Evolutionary conservation across 208 protist genomes (phyloP).

Genomic region (Leishmania tropica): DNA sequence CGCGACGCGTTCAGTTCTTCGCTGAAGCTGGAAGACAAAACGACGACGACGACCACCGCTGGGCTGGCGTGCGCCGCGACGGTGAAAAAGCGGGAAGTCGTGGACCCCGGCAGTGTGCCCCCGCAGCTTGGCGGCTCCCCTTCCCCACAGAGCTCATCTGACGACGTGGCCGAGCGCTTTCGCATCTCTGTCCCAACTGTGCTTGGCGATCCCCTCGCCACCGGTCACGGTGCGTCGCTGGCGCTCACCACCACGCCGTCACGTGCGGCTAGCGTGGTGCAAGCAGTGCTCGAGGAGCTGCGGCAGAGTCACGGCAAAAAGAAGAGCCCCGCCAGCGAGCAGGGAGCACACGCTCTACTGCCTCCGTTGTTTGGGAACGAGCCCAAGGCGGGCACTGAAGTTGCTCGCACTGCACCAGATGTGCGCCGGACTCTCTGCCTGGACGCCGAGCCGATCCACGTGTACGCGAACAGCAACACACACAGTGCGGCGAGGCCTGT

Average conservation of each 20-base stretch:
- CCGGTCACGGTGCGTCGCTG: background rate
- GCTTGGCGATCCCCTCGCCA: background rate
- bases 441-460: constrained; percentile 25
- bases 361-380: background rate
- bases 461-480: constrained; percentile 9
- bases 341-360: background rate
- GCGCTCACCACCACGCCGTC: background rate
- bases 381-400: background rate
- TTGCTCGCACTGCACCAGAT: background rate
- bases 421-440: constrained; percentile 22
- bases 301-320: constrained; percentile 13
- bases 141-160: background rate
- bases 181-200: constrained; percentile 12
- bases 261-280: constrained; percentile 15
- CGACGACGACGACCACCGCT: background rate
- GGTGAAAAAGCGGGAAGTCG: background rate
- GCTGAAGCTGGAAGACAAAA: background rate
- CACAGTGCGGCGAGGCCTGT: background rate
- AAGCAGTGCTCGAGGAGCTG: constrained; percentile 20
- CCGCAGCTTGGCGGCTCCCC: background rate
- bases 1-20: background rate
- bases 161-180: constrained; percentile 22
- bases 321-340: background rate
- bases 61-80: background rate
- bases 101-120: background rate